phyloP scores from a whole-genome alignment of 306 rosid genomes.

The Elaeagnus macrophylla region DNA sequence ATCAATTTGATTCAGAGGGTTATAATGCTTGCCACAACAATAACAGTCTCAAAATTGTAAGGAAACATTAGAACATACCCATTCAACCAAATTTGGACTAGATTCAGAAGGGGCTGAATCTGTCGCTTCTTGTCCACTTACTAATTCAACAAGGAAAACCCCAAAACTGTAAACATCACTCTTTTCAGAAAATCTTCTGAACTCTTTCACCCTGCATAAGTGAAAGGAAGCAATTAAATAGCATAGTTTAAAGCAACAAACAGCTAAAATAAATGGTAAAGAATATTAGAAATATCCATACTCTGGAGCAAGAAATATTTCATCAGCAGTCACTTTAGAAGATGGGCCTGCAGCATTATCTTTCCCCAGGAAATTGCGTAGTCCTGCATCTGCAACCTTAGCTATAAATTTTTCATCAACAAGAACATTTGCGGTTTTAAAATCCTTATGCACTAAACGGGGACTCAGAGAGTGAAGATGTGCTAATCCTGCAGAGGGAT shows the following conservation, averaged over 20 bases:
- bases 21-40: neutral
- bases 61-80: conserved; percentile 35
- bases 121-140: conserved; percentile 66
- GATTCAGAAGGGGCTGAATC: conserved; percentile 36
- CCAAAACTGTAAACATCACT: conserved; percentile 87
- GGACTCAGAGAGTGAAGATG: conserved; percentile 81
- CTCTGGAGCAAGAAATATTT: conserved; percentile 82
- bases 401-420: conserved; percentile 73
- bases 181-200: conserved; percentile 78
- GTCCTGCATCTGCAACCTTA: conserved; percentile 93
- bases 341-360: conserved; percentile 56
- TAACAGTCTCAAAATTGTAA: neutral
- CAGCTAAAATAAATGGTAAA: conserved; percentile 1
- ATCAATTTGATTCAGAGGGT: neutral
- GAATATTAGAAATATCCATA: conserved; percentile 27
- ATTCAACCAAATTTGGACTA: conserved; percentile 52
- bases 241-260: neutral
- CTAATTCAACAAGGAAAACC: conserved; percentile 68
- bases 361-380: conserved; percentile 64
- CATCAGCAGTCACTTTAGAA: conserved; percentile 59
- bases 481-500: conserved; percentile 55
- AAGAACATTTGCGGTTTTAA: conserved; percentile 83
- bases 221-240: conserved; percentile 15
- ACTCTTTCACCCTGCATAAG: conserved; percentile 72
- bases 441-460: conserved; percentile 74